Percentiles rank a stretch among this genome's conserved stretches.
These are phyloP conservation scores for Komagataella ulmi DNA, from an alignment of 805 yeast genomes.

Conservation along the genomic window DNA sequence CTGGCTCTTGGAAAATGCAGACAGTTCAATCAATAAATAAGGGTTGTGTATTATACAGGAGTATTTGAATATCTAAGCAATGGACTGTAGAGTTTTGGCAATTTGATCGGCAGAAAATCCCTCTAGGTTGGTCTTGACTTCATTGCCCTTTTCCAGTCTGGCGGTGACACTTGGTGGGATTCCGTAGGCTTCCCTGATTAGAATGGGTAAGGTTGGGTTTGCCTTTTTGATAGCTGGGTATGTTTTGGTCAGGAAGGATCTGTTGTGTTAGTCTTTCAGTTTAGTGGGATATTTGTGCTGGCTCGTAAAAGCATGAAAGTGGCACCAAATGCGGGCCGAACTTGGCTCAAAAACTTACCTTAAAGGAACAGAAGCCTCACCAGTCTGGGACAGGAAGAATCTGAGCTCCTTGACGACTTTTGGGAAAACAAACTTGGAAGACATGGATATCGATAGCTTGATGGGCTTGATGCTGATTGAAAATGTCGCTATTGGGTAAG, in stretches of 20 bases:
- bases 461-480: background rate
- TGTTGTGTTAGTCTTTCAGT: slow-evolving; percentile 5
- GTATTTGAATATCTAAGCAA: background rate
- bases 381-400: slow-evolving; percentile 71
- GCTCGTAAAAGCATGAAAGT: background rate
- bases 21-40: background rate
- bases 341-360: slow-evolving; percentile 21
- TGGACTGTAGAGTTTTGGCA: slow-evolving; percentile 14
- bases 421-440: slow-evolving; percentile 19
- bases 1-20: too few species aligned
- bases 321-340: background rate
- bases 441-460: slow-evolving; percentile 5
- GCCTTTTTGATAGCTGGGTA: slow-evolving; percentile 54
- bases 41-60: background rate
- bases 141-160: slow-evolving; percentile 48
- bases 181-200: slow-evolving; percentile 67
- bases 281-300: background rate
- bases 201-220: slow-evolving; percentile 57
- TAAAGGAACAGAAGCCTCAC: slow-evolving; percentile 54
- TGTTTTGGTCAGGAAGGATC: slow-evolving; percentile 46
- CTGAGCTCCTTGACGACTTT: slow-evolving; percentile 63
- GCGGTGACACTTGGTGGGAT: slow-evolving; percentile 65
- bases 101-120: slow-evolving; percentile 34
- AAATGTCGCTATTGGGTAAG: background rate
- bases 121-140: slow-evolving; percentile 32